Evolutionary conservation across 805 yeast species (phyloP), one percentile per base, ranked within the genome.

Genomic region (Yarrowia sp.): DNA sequence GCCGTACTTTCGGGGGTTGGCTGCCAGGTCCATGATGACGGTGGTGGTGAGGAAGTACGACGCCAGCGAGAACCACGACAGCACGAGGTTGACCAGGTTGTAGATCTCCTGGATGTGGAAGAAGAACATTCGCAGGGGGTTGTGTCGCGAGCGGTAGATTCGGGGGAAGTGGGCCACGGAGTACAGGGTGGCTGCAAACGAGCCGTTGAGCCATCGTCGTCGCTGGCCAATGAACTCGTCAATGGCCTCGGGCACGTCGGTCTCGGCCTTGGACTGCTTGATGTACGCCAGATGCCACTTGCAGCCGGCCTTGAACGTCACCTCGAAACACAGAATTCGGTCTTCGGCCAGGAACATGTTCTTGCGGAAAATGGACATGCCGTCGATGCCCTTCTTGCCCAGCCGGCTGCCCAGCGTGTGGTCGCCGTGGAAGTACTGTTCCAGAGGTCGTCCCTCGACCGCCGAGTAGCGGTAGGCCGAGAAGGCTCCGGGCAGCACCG

Each of bases 341-440:
- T 87, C 90, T 76, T 87, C 90, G 68, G 90, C 90, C 71, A 87
- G 78, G 73, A 86, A 87, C 90, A 87, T 87, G 74, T 87, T 87
- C 68, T 87, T 86, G 30, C 87, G 84, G 79, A 87, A 87, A 70
- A 87, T 86, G 65, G 83, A 85, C 78, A 85, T 83, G 3, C 87
- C 88, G 70, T 86, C 86, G 47, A 86, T 77, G 12, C 86, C 87
- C 72, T 79, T 78, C 36, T 85, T 85, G 64, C 87, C 85, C 60
- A 80, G 71, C 1, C 81, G 73, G 34, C 70, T 70, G 9, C 80
- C 74, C 79, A 84, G 73, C 71, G 89, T 77, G 78, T 82, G 78
- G 79, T 87, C 90, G 67, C 90, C 90, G 71, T 86, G 86, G 79
- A 86, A 87, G 73, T 87, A 87, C 73, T 86, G 88, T 70, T 85